Percentiles rank a stretch among this genome's conserved stretches.
Conservation (phyloP, 208 protist genomes). For the Leishmania martiniquensis region DNA sequence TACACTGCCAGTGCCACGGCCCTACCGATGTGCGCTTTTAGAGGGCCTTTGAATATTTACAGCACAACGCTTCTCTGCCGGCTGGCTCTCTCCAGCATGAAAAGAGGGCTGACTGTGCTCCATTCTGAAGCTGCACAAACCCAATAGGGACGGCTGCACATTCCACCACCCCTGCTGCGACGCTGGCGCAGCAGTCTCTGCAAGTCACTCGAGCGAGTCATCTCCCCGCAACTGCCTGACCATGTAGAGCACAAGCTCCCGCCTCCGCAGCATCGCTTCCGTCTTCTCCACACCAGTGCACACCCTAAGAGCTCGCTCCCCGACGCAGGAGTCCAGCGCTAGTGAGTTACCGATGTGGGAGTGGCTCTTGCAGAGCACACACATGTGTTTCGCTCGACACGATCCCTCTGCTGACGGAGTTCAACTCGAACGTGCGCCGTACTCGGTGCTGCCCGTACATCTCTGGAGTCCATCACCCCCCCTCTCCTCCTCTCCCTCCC, state of each 20-base stretch:
- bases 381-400: background rate
- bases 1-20: no score
- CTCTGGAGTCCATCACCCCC: background rate
- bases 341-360: background rate
- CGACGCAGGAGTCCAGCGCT: no score
- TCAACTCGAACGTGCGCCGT: background rate
- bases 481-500: no score
- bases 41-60: background rate
- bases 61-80: background rate
- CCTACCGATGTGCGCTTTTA: no score
- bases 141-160: background rate
- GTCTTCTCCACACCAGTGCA: background rate
- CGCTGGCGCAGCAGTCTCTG: background rate
- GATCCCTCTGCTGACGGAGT: background rate
- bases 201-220: background rate
- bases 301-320: background rate
- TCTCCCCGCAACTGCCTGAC: background rate
- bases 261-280: background rate
- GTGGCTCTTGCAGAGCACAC: background rate
- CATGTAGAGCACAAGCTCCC: background rate
- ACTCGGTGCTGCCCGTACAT: background rate
- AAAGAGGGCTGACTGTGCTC: background rate
- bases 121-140: background rate
- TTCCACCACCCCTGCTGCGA: background rate
- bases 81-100: background rate